A percentile compares a stretch with the other conserved stretches of the same genome.
These are phyloP conservation scores for Actinomortierella wolfii DNA, from an alignment of 371 early-diverging fungal species.

Conservation along the genomic window DNA sequence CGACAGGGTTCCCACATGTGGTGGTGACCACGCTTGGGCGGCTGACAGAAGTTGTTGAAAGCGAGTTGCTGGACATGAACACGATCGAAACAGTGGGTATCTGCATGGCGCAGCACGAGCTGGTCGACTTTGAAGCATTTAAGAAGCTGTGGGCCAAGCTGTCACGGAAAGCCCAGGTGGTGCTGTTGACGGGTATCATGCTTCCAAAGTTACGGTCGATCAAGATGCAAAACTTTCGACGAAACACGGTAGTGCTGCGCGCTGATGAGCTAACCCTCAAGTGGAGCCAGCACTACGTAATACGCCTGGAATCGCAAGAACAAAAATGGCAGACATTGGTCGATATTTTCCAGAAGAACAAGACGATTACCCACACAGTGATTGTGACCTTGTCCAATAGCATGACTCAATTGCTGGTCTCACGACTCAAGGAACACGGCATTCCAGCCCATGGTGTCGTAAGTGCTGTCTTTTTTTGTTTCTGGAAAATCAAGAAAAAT, in stretches of 20 bases:
- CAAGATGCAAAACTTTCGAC: conserved; percentile 21
- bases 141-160: conserved; percentile 25
- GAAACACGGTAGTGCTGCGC: conserved; percentile 22
- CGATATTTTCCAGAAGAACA: conserved; percentile 26
- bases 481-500: too few relatives aligned
- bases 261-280: conserved; percentile 42
- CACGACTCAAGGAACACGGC: conserved; percentile 18
- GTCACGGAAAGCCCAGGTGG: conserved; percentile 20
- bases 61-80: conserved; percentile 17
- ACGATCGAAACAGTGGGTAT: conserved; percentile 25
- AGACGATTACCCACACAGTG: conserved; percentile 29
- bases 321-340: conserved; percentile 28
- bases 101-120: conserved; percentile 30
- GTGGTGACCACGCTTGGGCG: conserved; percentile 34
- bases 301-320: conserved; percentile 4
- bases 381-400: conserved; percentile 40
- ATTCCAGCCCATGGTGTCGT: conserved; percentile 30
- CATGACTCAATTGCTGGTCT: conserved; percentile 18
- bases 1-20: conserved; percentile 22
- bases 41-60: conserved; percentile 16
- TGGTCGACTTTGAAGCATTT: conserved; percentile 31
- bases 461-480: conserved; percentile 12
- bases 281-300: conserved; percentile 35
- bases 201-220: conserved; percentile 18
- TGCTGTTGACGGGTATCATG: conserved; percentile 35